Base-by-base conservation (phyloP, 805 yeast species). In the Yarrowia sp. region DNA sequence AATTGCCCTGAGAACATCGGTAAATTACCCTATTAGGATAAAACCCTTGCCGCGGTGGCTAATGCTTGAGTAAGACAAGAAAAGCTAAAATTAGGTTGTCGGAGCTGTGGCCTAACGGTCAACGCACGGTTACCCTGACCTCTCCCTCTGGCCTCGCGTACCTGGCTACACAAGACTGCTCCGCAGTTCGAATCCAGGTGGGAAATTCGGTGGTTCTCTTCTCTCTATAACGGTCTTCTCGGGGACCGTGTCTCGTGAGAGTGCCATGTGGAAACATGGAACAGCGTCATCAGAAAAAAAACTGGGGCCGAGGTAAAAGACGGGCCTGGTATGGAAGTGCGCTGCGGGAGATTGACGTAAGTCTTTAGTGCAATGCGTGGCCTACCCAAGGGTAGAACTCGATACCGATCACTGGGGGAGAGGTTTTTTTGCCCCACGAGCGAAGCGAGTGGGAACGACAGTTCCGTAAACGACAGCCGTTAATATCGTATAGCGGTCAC, bases 141-240 rank as follows among this genome's bases (percentile, higher is more conserved):
- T 63, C 67, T 63, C 67, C 48, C 46, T 48, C 56, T 48, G 67
- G 67, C 67, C 67, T 63, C 68, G 68, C 68, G 50, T 65, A 65
- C 68, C 68, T 45, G 59, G 61, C 59, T 65, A 65, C 68, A 65
- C 59, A 65, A 50, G 68, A 45, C 50, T 52, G 42, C 42, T 48
- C 43, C 42, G 43, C 43, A 45, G 61, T 52, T 53, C 59, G 59
- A 53, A 41, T 43, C 68, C 61, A 53, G 68, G 68, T 65, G 68
- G 68, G 68, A 65, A 65, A 65, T 65, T 65, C 68, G 68, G 68
- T 65, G 68, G 68, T 65, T 52, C 68, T 43, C 68, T 52, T 65
- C 68, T 45, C 68, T 43, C 68, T 65, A 53, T 52, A 65, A 50
- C 50, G 42, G 9, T 16, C 16, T 10, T 22, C 26, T 38, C 40